phyloP scores from a whole-genome alignment of 2,329 filamentous ascomycete species.

The Aspergillus pseudonomiae region DNA sequence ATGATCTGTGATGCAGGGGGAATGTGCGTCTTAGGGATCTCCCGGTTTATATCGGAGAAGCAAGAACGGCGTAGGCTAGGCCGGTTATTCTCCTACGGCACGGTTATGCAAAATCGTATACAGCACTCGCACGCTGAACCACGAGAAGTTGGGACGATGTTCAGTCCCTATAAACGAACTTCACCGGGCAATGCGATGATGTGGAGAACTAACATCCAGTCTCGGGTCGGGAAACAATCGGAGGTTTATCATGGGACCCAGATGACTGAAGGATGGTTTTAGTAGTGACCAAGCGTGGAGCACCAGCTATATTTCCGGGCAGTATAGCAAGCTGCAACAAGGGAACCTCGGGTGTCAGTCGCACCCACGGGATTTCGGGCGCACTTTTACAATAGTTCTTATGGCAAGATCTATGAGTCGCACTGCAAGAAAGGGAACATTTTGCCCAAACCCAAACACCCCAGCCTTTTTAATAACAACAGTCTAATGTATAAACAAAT shows the following conservation, averaged over 20 bases:
- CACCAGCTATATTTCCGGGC: background rate
- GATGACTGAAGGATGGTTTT: background rate
- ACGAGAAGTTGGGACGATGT: background rate
- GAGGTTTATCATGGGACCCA: background rate
- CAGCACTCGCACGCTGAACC: background rate
- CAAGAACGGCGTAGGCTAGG: background rate
- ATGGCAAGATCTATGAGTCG: background rate
- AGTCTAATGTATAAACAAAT: background rate
- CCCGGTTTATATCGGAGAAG: background rate
- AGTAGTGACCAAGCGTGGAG: background rate
- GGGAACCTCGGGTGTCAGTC: background rate
- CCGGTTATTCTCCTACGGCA: background rate
- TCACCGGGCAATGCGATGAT: background rate
- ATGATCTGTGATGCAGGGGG: slow-evolving; percentile 12
- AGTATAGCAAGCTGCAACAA: background rate
- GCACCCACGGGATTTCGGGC: background rate
- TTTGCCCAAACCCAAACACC: background rate
- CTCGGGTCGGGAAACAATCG: background rate
- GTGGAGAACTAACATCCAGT: background rate
- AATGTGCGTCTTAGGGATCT: background rate
- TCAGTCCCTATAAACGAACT: background rate
- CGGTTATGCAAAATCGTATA: background rate
- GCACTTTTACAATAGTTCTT: background rate
- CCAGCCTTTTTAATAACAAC: background rate
- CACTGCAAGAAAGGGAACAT: background rate